phyloP scores from a whole-genome alignment of 1,284 basidiomycete species.

The Stygiomarasmius scandens region DNA sequence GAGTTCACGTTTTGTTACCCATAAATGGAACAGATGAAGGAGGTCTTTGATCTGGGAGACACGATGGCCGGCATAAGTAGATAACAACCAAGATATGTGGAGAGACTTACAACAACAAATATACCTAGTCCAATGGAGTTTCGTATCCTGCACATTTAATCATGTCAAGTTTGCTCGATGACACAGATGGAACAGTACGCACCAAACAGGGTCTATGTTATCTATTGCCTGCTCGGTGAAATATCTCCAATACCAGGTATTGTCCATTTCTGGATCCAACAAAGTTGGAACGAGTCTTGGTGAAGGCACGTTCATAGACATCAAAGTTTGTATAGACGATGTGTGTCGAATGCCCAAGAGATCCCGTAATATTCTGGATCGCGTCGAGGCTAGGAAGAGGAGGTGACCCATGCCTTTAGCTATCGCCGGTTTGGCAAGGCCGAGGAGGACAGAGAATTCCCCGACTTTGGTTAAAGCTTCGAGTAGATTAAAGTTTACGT shows the following conservation, averaged over 20 bases:
- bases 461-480: constrained; percentile 7
- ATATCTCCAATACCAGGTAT: constrained; percentile 15
- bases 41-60: constrained; percentile 10
- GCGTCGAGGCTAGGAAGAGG: constrained; percentile 10
- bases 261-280: background rate
- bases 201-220: constrained; percentile 18
- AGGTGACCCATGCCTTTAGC: constrained; percentile 16
- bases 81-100: background rate
- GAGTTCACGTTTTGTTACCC: constrained; percentile 15
- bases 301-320: background rate
- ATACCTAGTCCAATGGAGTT: constrained; percentile 16
- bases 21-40: constrained; percentile 15
- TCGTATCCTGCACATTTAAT: constrained; percentile 9
- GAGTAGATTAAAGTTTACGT: background rate
- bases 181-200: background rate
- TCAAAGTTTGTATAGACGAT: background rate
- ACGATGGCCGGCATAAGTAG: background rate
- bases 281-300: constrained; percentile 15
- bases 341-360: constrained; percentile 7
- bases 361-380: constrained; percentile 4
- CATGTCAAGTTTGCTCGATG: background rate
- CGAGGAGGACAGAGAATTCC: constrained; percentile 8
- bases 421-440: constrained; percentile 13
- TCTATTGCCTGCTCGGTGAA: constrained; percentile 11
- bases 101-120: constrained; percentile 10